Base-by-base conservation (phyloP, 805 yeast species). In the Lipomyces kockii region DNA sequence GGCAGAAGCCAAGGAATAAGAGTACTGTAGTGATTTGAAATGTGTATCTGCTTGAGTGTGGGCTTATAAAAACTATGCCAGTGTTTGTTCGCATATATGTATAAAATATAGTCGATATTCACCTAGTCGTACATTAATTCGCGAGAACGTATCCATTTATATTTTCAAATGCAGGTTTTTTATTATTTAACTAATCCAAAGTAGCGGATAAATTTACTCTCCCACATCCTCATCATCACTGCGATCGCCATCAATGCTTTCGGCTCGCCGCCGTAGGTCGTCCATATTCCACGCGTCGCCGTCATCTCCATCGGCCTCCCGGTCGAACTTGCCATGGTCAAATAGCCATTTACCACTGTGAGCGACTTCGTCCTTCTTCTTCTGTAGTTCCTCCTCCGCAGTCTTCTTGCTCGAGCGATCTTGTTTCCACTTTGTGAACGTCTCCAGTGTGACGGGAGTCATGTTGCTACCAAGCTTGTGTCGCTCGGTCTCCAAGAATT, bases 401-500 rank as follows among this genome's bases (percentile, higher is more conserved):
- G 73, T 79, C 79, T 83, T 88, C 78, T 85, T 85, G 67, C 85
- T 85, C 68, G 80, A 80, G 73, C 92, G 92, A 68, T 86, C 85
- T 72, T 80, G 77, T 80, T 93, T 92, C 98, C 99, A 95, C 75
- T 84, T 85, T 39, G 84, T 84, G 78, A 95, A 95, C 17, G 93
- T 78, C 67, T 89, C 92, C 32, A 86, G 81, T 0, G 96, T 93
- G 70, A 96, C 92, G 39, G 98, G 98, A 0, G 98, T 94, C 62
- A 77, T 75, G 43, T 83, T 84, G 78, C 83, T 84, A 74, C 96
- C 97, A 76, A 95, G 82, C 77, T 87, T 88, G 70, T 86, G 89
- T 81, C 98, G 89, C 80, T 93, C 99, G 66, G 94, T 87, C 78
- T 96, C 99, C 72, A 95, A 85, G 78, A 95, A 95, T 70, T 96